Base-by-base conservation (phyloP, 768 basidiomycete genomes). In the Suillus bovinus region DNA sequence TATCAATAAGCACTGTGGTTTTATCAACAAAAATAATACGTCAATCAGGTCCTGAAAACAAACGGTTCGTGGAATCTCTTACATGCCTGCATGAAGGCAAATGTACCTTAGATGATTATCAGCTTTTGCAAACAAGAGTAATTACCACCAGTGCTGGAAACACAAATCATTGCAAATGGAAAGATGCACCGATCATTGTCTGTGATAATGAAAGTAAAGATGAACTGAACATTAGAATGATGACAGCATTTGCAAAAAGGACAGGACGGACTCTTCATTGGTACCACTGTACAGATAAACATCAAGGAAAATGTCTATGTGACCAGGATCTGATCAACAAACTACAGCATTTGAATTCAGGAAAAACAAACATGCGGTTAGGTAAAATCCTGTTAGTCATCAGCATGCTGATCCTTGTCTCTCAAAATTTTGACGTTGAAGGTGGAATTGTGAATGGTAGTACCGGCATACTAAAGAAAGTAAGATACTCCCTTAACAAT, bases 341-440 rank as follows among this genome's bases (percentile, higher is more conserved):
- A 39, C 36, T 76, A 3, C 5, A 41, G 1, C 55, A 6, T 0
- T 1, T 76, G 5, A 61, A 69, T 60, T 74, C 75, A 0, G 75
- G 75, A 1, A 29, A 59, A 13, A 78, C 75, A 1, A 49, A 49
- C 27, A 49, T 49, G 47, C 47, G 24, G 0, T 27, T 49, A 1
- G 47, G 47, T 1, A 61, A 65, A 10, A 56, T 80, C 1, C 80
- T 78, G 0, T 52, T 82, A 0, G 74, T 72, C 0, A 67, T 74
- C 5, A 79, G 79, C 0, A 80, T 81, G 78, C 78, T 77, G 0
- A 75, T 81, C 0, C 69, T 80, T 54, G 62, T 81, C 0, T 59
- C 68, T 0, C 69, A 75, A n/a, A 81, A 80, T 55, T 78, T 70
- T 61, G 78, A 80, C 53, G 72, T 81, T 0, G 59, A 70, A 27